Conservation (phyloP, 2,329 filamentous ascomycete species). For the Thielaviopsis ethacetica region DNA sequence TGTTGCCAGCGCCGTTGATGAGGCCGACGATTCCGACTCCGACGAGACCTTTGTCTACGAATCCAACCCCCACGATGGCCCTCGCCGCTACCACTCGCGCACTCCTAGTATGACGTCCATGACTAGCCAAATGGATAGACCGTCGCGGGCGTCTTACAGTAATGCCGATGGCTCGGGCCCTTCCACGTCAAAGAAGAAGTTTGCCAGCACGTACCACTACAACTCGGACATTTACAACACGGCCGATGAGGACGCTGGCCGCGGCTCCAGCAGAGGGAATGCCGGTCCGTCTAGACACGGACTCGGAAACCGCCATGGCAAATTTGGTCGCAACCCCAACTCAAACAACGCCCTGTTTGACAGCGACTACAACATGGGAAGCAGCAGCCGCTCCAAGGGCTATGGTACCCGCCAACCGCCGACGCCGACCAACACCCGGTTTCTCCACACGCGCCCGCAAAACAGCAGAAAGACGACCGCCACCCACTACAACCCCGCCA, state of each 20-base stretch:
- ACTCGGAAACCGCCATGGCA: constrained; percentile 53
- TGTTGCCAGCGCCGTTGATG: constrained; percentile 87
- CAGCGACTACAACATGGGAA: constrained; percentile 62
- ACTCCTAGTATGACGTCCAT: constrained; percentile 88
- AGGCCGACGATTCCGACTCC: constrained; percentile 90
- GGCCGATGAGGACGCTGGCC: constrained; percentile 50
- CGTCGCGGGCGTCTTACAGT: constrained; percentile 48
- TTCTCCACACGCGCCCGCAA: constrained; percentile 21
- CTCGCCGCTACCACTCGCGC: constrained; percentile 74
- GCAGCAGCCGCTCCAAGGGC: constrained; percentile 45
- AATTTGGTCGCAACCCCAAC: constrained; percentile 47
- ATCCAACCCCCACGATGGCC: constrained; percentile 69
- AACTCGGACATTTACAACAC: constrained; percentile 34
- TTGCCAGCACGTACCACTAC: constrained; percentile 62
- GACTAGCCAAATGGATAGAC: constrained; percentile 48
- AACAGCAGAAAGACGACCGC: constrained; percentile 33
- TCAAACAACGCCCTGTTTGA: constrained; percentile 57
- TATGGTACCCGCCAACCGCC: constrained; percentile 42
- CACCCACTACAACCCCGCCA: constrained; percentile 35
- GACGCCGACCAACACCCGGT: constrained; percentile 54
- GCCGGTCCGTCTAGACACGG: constrained; percentile 34
- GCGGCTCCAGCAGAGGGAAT: constrained; percentile 43
- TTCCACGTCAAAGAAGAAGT: constrained; percentile 62
- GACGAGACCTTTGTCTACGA: constrained; percentile 99
- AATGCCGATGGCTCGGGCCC: constrained; percentile 43